Evolutionary conservation across 345 rosid genomes (phyloP).

Genomic region (Microthlaspi erraticum): DNA sequence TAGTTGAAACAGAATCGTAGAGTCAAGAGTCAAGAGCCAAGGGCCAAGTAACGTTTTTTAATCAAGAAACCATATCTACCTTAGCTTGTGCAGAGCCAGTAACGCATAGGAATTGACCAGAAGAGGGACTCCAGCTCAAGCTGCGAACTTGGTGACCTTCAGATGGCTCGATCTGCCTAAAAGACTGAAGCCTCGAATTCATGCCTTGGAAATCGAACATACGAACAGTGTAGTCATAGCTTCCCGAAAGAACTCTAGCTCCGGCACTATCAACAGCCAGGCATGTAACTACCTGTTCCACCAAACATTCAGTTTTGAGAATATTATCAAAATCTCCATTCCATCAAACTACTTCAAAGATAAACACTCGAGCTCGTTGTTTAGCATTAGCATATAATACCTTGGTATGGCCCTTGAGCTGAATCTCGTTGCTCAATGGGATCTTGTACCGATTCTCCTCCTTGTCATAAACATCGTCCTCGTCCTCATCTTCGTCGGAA

Average conservation of each 20-base stretch:
- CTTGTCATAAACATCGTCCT: slow-evolving; percentile 50
- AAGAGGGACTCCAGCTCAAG: slow-evolving; percentile 94
- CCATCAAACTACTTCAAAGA: background rate
- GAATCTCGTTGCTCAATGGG: slow-evolving; percentile 85
- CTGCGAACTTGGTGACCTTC: slow-evolving; percentile 97
- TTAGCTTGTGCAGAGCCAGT: slow-evolving; percentile 99
- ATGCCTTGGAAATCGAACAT: slow-evolving; percentile 99
- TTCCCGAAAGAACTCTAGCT: slow-evolving; percentile 93
- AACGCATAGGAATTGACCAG: slow-evolving; percentile 84
- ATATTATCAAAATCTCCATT: background rate
- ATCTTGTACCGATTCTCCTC: slow-evolving; percentile 66
- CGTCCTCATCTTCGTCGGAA: slow-evolving; percentile 59
- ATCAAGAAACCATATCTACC: slow-evolving; percentile 63
- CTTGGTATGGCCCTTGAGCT: slow-evolving; percentile 89
- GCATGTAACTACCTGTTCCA: slow-evolving; percentile 79
- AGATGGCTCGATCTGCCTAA: slow-evolving; percentile 89
- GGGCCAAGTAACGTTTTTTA: background rate
- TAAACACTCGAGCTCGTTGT: background rate
- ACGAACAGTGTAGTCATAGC: slow-evolving; percentile 87
- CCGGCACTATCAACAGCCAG: slow-evolving; percentile 88
- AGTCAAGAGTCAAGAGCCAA: no score
- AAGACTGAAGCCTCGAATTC: slow-evolving; percentile 86
- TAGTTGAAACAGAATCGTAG: background rate
- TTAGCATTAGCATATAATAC: slow-evolving; percentile 42
- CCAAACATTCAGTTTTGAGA: slow-evolving; percentile 12